Evolutionary conservation across 202 grass and related monocot species (phyloP).

Genomic region (Dendrocalamus latiflorus): DNA sequence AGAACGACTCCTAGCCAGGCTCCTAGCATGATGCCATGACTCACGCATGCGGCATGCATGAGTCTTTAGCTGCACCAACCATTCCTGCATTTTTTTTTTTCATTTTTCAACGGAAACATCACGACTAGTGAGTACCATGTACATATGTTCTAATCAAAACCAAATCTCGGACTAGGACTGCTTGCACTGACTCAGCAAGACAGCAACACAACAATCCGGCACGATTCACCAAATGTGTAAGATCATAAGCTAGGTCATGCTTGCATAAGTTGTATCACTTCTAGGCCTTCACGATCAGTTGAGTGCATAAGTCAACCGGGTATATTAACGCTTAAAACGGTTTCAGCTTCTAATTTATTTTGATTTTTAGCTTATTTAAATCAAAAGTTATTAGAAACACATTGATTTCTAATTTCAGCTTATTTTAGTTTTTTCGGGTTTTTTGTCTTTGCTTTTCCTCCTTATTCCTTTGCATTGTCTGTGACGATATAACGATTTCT

Average conservation of each 20-base stretch:
- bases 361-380: too few species aligned
- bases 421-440: too few species aligned
- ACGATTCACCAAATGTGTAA: conserved; percentile 16
- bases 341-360: too few species aligned
- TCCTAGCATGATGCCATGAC: not conserved
- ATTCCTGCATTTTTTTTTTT: not conserved
- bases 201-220: not conserved
- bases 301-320: not conserved
- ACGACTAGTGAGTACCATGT: not conserved
- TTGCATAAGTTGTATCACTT: not conserved
- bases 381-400: too few species aligned
- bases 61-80: not conserved
- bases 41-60: conserved; percentile 14
- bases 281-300: not conserved
- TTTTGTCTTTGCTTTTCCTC: too few species aligned
- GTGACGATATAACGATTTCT: too few species aligned
- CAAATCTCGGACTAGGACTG: conserved; percentile 25
- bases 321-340: not conserved
- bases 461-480: too few species aligned
- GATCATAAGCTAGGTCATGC: conserved; percentile 1
- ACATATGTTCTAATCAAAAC: not conserved
- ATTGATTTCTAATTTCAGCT: too few species aligned
- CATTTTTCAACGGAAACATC: not conserved
- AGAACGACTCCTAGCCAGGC: not conserved
- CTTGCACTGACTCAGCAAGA: not conserved